Evolutionary conservation across 163 green algal genomes (phyloP), one percentile per base, ranked within the genome.

Genomic region (Chlamydomonas reinhardtii): DNA sequence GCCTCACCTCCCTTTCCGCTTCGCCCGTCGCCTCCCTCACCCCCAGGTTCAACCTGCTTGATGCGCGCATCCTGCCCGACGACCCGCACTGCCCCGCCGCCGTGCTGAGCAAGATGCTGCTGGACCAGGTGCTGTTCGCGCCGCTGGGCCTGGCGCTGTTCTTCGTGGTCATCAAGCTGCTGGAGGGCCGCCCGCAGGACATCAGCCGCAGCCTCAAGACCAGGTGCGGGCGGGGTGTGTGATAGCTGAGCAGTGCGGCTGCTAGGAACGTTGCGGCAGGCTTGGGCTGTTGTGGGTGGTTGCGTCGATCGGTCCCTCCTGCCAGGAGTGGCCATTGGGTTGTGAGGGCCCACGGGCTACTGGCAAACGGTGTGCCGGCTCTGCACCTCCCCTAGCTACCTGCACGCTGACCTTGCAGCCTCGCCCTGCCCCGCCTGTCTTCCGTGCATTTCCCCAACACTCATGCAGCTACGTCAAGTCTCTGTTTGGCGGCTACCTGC

Each of bases 61-160:
- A 86, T 59, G 17, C 14, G 4, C 25, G 27, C 56, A 73, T 91
- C 19, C 64, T 90, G 68, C 88, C 88, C 11, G 88, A 62, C 35
- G 68, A 75, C 31, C 88, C 90, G 9, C 85, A 85, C 62, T 76
- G 78, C 54, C 80, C 88, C 43, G 79, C 79, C 31, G 90, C 92
- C 35, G 88, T 95, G 14, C 39, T 93, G 16, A 76, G 84, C 59
- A 95, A 95, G 88, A 93, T 94, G 69, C 81, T 74, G 15, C 24
- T 92, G 32, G 93, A 95, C 82, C 93, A 95, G 89, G 31, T 92
- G 39, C 25, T 94, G 25, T 88, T 92, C 78, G 90, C 93, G 39
- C 93, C 93, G 22, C 37, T 93, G 70, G 90, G 88, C 71, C 90
- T 91, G 48, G 66, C 84, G 20, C 48, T 92, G 59, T 95, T 95